Percentiles rank a stretch among this genome's conserved stretches.
These are phyloP conservation scores for Dactylellina parvicollis DNA, from an alignment of 2,329 filamentous ascomycete species.

Conservation along the genomic window DNA sequence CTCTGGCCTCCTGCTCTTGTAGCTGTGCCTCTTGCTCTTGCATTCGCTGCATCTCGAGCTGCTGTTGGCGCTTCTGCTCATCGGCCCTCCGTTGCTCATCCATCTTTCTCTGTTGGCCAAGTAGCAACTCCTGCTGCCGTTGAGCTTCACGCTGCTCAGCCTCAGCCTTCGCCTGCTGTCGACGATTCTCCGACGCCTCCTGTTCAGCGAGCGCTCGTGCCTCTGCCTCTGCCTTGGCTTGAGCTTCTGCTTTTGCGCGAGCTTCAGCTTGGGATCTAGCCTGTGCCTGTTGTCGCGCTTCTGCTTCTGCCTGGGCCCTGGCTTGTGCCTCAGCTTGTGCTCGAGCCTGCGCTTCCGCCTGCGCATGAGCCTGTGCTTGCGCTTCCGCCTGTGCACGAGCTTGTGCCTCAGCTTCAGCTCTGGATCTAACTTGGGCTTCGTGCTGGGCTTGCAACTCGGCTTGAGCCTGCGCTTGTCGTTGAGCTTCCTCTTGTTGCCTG, in stretches of 20 bases:
- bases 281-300: conserved; percentile 22
- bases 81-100: conserved; percentile 45
- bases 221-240: conserved; percentile 30
- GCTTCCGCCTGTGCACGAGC: conserved; percentile 36
- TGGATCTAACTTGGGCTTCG: conserved; percentile 43
- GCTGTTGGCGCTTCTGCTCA: conserved; percentile 43
- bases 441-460: conserved; percentile 44
- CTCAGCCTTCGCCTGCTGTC: conserved; percentile 20
- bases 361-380: background rate
- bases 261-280: conserved; percentile 29
- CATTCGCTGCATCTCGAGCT: conserved; percentile 27
- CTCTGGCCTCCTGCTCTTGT: conserved; percentile 19
- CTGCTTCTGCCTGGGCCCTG: conserved; percentile 17
- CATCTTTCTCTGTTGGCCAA: conserved; percentile 48
- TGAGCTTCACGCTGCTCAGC: conserved; percentile 33
- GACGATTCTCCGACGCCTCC: conserved; percentile 25
- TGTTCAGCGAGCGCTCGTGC: conserved; percentile 24
- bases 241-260: conserved; percentile 25
- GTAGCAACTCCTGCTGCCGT: conserved; percentile 45
- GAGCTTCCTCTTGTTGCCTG: conserved; percentile 26
- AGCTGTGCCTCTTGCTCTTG: conserved; percentile 29
- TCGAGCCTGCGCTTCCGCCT: conserved; percentile 15
- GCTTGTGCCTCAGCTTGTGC: conserved; percentile 28
- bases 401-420: conserved; percentile 33
- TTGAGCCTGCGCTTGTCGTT: conserved; percentile 28